Base-by-base conservation (phyloP, 441 rosid species). In the Euphorbia schlechtendalii region DNA sequence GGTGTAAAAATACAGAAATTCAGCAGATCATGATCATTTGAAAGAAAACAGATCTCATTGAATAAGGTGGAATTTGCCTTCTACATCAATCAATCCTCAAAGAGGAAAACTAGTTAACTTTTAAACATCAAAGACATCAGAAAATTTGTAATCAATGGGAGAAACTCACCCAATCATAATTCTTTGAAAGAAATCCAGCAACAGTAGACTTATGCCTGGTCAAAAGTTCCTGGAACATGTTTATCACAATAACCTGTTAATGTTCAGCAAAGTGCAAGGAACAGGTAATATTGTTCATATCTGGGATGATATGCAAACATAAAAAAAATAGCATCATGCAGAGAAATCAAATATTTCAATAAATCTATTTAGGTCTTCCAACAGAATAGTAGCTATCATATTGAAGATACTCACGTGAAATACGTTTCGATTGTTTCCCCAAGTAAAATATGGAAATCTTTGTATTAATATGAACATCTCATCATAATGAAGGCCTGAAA, bases 131-230 rank as follows among this genome's bases (percentile, higher is more conserved):
- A 64, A 65, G 56, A n/a, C 13, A 15, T 18, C 25, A 24, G 34
- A 45, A 41, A 45, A 5, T 22, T 45, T 56, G 40, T 43, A 56
- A 43, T 11, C 9, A 20, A 14, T 8, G 17, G n/a, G 22, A 28
- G 25, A 51, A 28, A 32, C 84, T 78, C 74, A 86, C 99, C 99
- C 99, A 89, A 24, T 88, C 97, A 81, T 94, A 92, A 73, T 90
- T 94, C 72, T 81, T 89, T 10, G 83, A 82, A 51, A 94, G 96
- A 73, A 94, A 94, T 67, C 85, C 97, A 22, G 97, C 92, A 34
- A 94, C 99, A 8, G 99, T 94, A 63, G 99, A 87, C 75, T 94
- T 94, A 73, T 94, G 99, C 85, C 99, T 87, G 49, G 95, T 89
- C 71, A 94, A 46, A 18, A 94, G 83, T 73, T 94, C 99, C 99